phyloP scores from a whole-genome alignment of 306 rosid genomes.

The Ochetophila trinervis region DNA sequence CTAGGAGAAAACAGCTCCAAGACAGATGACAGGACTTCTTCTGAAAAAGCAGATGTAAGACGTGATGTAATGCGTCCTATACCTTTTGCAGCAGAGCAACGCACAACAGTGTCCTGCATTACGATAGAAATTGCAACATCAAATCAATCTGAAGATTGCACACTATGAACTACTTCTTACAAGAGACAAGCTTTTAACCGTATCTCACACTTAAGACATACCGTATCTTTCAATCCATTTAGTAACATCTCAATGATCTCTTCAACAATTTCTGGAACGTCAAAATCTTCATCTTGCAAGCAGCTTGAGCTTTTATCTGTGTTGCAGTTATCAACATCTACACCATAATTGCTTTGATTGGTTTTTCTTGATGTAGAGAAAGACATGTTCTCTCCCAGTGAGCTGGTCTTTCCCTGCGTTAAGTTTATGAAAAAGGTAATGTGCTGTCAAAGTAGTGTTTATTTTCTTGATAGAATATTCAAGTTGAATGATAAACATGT shows the following conservation, averaged over 20 bases:
- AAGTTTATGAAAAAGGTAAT: conserved; percentile 31
- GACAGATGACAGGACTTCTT: conserved; percentile 85
- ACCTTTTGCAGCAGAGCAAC: conserved; percentile 99
- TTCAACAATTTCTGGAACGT: conserved; percentile 85
- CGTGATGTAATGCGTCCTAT: conserved; percentile 81
- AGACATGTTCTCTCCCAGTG: conserved; percentile 52
- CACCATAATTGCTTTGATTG: conserved; percentile 36
- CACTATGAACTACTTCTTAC: conserved; percentile 19
- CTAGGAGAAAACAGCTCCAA: conserved; percentile 88
- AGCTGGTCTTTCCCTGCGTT: conserved; percentile 69
- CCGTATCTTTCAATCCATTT: conserved; percentile 90
- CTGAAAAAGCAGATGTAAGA: conserved; percentile 76
- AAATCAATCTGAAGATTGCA: conserved; percentile 3
- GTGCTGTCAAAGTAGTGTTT: conserved; percentile 3
- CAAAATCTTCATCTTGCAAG: conserved; percentile 78
- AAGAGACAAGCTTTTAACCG: conserved; percentile 30
- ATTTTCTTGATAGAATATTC: neutral
- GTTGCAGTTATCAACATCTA: conserved; percentile 29
- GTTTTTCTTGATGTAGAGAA: conserved; percentile 38
- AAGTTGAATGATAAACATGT: neutral
- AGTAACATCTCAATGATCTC: conserved; percentile 94
- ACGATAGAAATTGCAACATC: conserved; percentile 24
- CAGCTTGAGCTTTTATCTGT: conserved; percentile 33
- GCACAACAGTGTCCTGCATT: conserved; percentile 86
- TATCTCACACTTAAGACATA: conserved; percentile 55